These are phyloP conservation scores for Firmiana major DNA, from an alignment of 345 rosid genomes.

Conservation along the genomic window DNA sequence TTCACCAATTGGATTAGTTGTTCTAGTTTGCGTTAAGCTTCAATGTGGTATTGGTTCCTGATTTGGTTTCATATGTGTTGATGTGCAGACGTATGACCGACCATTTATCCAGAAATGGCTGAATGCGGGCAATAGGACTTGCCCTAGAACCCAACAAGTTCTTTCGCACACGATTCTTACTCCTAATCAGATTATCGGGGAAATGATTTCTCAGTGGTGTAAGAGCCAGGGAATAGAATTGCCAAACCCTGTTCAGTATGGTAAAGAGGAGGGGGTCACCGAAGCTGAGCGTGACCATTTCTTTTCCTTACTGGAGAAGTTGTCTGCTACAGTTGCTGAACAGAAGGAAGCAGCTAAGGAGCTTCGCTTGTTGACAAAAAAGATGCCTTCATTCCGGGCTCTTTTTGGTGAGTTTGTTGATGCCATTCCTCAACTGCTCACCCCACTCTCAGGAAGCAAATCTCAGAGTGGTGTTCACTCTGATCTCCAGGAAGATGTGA, in stretches of 20 bases:
- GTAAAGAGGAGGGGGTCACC: slow-evolving; percentile 49
- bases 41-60: neutral
- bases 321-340: slow-evolving; percentile 48
- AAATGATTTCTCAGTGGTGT: slow-evolving; percentile 86
- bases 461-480: slow-evolving; percentile 35
- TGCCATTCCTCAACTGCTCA: slow-evolving; percentile 57
- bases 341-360: slow-evolving; percentile 81
- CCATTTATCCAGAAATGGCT: slow-evolving; percentile 81
- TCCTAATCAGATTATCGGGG: slow-evolving; percentile 69
- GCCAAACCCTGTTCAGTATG: slow-evolving; percentile 30
- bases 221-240: slow-evolving; percentile 52
- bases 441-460: slow-evolving; percentile 45
- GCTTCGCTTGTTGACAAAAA: slow-evolving; percentile 65
- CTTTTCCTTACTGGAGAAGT: slow-evolving; percentile 54
- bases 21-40: neutral
- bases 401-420: slow-evolving; percentile 63
- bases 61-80: slow-evolving; percentile 13
- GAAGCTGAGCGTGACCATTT: slow-evolving; percentile 60
- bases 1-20: neutral
- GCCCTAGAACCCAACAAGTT: slow-evolving; percentile 86
- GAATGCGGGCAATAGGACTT: slow-evolving; percentile 73
- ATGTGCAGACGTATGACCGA: slow-evolving; percentile 81
- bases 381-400: slow-evolving; percentile 67
- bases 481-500: slow-evolving; percentile 83
- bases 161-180: slow-evolving; percentile 63